phyloP scores from a whole-genome alignment of 306 rosid species.

The barrel medic (Medicago truncatula) region MtrunA17r5.0-ANR NC_053049.1:22988001-22988500 shows the following conservation, averaged over 20 bases:
- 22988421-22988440: too few relatives aligned
- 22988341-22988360: constrained; percentile 33
- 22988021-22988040: constrained; percentile 81
- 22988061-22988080: constrained; percentile 89
- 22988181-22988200: constrained; percentile 93
- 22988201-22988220: constrained; percentile 98
- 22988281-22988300: constrained; percentile 73
- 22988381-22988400: not conserved
- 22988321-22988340: constrained; percentile 31
- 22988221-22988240: constrained; percentile 90
- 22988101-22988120: constrained; percentile 94
- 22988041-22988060: constrained; percentile 91
- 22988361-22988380: not conserved
- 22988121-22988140: constrained; percentile 95
- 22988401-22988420: too few relatives aligned
- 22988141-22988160: constrained; percentile 82
- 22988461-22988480: too few relatives aligned
- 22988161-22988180: constrained; percentile 87
- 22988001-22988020: constrained; percentile 76
- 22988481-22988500: too few relatives aligned
- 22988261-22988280: constrained; percentile 90
- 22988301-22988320: constrained; percentile 72
- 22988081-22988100: constrained; percentile 88
- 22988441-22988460: not conserved
- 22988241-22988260: constrained; percentile 78